These are phyloP conservation scores for Yamadazyma friedrichii DNA, from an alignment of 1,139 yeast species.

Conservation along the genomic window DNA sequence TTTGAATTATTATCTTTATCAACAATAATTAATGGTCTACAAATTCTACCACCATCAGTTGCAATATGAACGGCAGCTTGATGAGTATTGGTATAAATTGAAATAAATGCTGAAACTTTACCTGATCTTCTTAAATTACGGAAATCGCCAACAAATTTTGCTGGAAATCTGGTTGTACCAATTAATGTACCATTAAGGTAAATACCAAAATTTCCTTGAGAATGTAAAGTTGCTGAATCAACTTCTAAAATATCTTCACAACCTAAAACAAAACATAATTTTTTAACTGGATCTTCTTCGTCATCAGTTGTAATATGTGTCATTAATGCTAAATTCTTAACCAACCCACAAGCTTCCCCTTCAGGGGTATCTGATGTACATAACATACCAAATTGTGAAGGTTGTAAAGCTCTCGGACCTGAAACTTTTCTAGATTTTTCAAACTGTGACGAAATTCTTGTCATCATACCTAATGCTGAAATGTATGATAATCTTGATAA, in stretches of 20 bases:
- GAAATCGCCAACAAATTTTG: conserved; percentile 73
- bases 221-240: conserved; percentile 82
- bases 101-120: conserved; percentile 83
- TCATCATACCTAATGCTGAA: conserved; percentile 98
- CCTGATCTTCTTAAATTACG: conserved; percentile 82
- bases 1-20: conserved; percentile 62
- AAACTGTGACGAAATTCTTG: conserved; percentile 96
- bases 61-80: conserved; percentile 95
- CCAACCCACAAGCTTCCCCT: conserved; percentile 99
- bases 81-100: conserved; percentile 85
- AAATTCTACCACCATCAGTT: conserved; percentile 97
- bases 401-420: conserved; percentile 98
- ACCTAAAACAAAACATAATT: conserved; percentile 78
- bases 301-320: conserved; percentile 98
- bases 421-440: conserved; percentile 97
- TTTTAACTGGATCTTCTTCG: conserved; percentile 85
- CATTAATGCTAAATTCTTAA: conserved; percentile 94
- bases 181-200: conserved; percentile 90
- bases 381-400: conserved; percentile 98
- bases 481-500: conserved; percentile 87
- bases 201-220: conserved; percentile 76
- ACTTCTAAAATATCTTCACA: conserved; percentile 82
- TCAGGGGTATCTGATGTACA: conserved; percentile 99
- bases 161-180: conserved; percentile 87
- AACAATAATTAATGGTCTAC: conserved; percentile 93